Base-by-base conservation (phyloP, 805 yeast species). In the Lachancea nothofagi region DNA sequence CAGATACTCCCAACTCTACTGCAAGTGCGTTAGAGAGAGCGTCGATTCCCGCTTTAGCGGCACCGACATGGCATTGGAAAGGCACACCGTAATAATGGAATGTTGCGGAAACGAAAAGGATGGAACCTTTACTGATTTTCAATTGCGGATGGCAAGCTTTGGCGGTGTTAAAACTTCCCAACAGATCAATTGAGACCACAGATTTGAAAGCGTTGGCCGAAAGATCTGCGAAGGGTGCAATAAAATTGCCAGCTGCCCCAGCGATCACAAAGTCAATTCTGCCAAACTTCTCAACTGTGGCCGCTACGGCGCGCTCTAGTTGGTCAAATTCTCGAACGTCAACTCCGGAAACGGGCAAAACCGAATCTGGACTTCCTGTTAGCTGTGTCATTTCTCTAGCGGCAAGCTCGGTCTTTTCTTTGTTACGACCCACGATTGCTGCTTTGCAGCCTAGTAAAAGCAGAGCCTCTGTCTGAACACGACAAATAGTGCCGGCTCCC, bases 41-140 rank as follows among this genome's bases (percentile, higher is more conserved):
- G 59, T 90, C 97, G 29, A 90, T 73, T 19, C 96, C 97, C 1
- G 97, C 96, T 64, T 90, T 90, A 2, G 97, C 97, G 0, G 97
- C 96, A 5, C 89, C 82, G 3, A 88, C 96, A 54, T 90, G 97
- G 5, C 78, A 54, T 64, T 90, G 97, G 66, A 83, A 78, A 10
- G 96, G 95, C 21, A 83, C 77, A 8, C 97, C 97, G 51, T 78
- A 75, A 61, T 84, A 85, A 63, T 90, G 97, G 44, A 90, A 71
- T 2, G 97, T 89, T 2, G 97, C 94, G 35, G 89, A 76, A 14
- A 90, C 84, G 51, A 89, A 87, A 9, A 89, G 49, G 12, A 86
- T 69, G 2, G 78, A 64, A 19, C 97, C 97, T 60, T 77, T 78
- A 51, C 73, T 74, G 54, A 72, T 67, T 33, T 72, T 66, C 47